These are phyloP conservation scores for Aaosphaeria pasadenensis DNA, from an alignment of 2,329 filamentous ascomycete genomes.

Conservation along the genomic window DNA sequence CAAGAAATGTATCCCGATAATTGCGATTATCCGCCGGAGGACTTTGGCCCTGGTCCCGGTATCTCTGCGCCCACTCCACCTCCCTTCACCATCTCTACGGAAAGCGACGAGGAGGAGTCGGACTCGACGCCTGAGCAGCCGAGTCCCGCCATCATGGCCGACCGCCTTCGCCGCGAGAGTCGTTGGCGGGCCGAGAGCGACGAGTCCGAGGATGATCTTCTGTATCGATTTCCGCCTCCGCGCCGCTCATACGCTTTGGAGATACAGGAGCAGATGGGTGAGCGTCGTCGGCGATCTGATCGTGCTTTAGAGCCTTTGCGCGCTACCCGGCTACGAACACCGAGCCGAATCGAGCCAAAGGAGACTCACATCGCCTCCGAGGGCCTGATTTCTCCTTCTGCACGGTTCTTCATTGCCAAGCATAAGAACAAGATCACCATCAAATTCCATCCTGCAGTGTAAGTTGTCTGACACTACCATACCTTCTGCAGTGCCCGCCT, in stretches of 20 bases:
- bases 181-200: slow-evolving; percentile 36
- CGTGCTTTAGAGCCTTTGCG: slow-evolving; percentile 22
- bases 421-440: slow-evolving; percentile 84
- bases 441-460: slow-evolving; percentile 76
- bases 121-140: slow-evolving; percentile 36
- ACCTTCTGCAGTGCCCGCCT: background rate
- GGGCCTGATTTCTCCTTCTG: slow-evolving; percentile 65
- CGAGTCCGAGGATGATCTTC: slow-evolving; percentile 33
- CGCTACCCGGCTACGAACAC: slow-evolving; percentile 25
- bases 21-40: slow-evolving; percentile 28
- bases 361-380: slow-evolving; percentile 17
- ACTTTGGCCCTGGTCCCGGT: slow-evolving; percentile 15
- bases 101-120: slow-evolving; percentile 29
- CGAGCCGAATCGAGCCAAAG: slow-evolving; percentile 33
- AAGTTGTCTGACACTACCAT: slow-evolving; percentile 25
- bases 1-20: slow-evolving; percentile 20
- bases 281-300: slow-evolving; percentile 36
- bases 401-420: slow-evolving; percentile 78
- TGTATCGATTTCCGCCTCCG: slow-evolving; percentile 17
- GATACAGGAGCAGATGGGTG: slow-evolving; percentile 10
- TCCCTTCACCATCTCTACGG: slow-evolving; percentile 40
- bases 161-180: slow-evolving; percentile 37
- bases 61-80: slow-evolving; percentile 36
- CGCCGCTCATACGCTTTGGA: slow-evolving; percentile 25
- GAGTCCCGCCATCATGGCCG: slow-evolving; percentile 37